phyloP scores from a whole-genome alignment of 495 filamentous ascomycete genomes.

The Rhizodiscina lignyota region DNA sequence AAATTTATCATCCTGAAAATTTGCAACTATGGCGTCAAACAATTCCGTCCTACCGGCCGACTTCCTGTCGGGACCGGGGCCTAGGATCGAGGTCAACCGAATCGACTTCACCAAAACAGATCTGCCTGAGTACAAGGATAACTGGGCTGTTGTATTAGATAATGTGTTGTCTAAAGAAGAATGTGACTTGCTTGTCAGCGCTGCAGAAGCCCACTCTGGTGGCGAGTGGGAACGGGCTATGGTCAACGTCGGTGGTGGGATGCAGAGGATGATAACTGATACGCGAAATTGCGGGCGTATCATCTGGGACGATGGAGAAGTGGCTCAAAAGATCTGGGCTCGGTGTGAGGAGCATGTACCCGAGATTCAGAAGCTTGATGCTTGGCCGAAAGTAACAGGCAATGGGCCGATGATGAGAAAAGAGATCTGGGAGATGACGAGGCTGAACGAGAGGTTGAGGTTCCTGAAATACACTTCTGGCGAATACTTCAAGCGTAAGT shows the following conservation, averaged over 20 bases:
- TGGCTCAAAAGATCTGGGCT: slow-evolving; percentile 44
- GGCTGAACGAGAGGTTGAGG: slow-evolving; percentile 62
- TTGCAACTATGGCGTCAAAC: no score
- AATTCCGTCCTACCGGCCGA: slow-evolving; percentile 10
- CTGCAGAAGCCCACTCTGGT: slow-evolving; percentile 16
- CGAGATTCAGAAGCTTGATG: slow-evolving; percentile 20
- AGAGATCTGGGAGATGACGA: slow-evolving; percentile 34
- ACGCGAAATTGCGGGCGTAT: slow-evolving; percentile 58
- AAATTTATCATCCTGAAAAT: no score
- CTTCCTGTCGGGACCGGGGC: slow-evolving; percentile 17
- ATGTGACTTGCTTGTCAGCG: slow-evolving; percentile 19
- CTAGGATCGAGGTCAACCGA: slow-evolving; percentile 8
- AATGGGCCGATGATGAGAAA: no score
- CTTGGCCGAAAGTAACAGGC: no score
- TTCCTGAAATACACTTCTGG: slow-evolving; percentile 65
- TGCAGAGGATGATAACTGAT: slow-evolving; percentile 35
- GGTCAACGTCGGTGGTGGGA: slow-evolving; percentile 51
- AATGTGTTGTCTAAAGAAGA: slow-evolving; percentile 22
- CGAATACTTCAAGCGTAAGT: slow-evolving; percentile 55
- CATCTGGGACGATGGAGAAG: slow-evolving; percentile 47
- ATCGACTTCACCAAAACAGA: slow-evolving; percentile 20
- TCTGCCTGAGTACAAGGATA: slow-evolving; percentile 14
- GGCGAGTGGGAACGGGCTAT: slow-evolving; percentile 42
- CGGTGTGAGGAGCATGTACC: slow-evolving; percentile 35
- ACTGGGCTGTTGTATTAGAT: slow-evolving; percentile 24